Base-by-base conservation (phyloP, 306 rosid species). In the Cicer pinnatifidum region DNA sequence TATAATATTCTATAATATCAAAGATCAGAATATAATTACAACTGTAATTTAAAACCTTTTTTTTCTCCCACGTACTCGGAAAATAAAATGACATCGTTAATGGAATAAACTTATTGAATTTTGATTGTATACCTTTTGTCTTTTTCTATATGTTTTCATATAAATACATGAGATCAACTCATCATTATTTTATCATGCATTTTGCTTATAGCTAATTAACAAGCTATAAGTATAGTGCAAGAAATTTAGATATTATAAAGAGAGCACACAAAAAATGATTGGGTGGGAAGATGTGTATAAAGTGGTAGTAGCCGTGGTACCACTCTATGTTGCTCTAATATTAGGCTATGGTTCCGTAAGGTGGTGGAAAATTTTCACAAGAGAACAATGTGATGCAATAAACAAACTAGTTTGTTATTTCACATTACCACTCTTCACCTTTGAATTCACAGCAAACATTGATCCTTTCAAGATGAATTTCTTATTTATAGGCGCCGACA, bases 331-430 rank as follows among this genome's bases (percentile, higher is more conserved):
- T 8, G 97, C 97, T 9, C 85, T 94, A 11, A 9, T 88, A 11
- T 71, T 94, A 61, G 99, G 99, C 2, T 94, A 88, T 38, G 97
- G 99, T 45, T 94, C 99, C 0, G 92, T 94, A 6, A 82, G 65
- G 84, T 94, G 99, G 99, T 94, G 99, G 99, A 52, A 46, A 5
- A 87, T 94, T 8, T 89, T 94, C 84, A 86, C 82, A 0, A 80
- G 84, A 1, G 95, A 91, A 10, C 96, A 94, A 79, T 76, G 97
- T 23, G 99, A 91, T 5, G 97, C 96, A 8, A 86, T 94, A 62
- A 94, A 86, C 85, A 81, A 85, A n/a, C 72, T 94, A 0, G 99
- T 94, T 1, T 91, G 96, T 63, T 94, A 82, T 81, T 94, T 94
- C 80, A 91, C 97, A 2, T 86, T 94, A 3, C 99, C 99, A 4